Evolutionary conservation across 257 asterid genomes (phyloP), one percentile per base, ranked within the genome.

Genomic region (Linderniella brevidens): DNA sequence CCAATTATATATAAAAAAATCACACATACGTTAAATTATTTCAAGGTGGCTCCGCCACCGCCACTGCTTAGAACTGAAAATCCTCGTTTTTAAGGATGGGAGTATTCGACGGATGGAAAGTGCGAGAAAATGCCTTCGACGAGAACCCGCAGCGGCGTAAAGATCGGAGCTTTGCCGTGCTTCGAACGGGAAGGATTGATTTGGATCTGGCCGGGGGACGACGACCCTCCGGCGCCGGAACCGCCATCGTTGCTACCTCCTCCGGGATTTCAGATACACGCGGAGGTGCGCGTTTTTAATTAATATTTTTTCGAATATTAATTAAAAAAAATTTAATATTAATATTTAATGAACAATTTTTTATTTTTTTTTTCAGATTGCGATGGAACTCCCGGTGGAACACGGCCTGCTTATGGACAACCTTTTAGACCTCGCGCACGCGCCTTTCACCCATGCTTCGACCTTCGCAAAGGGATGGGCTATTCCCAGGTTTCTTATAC

Each of bases 81-180:
- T n/a, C n/a, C 32, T 25, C 32, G 32, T 2, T 44, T 1, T n/a
- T 48, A 52, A 88, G 98, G 97, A 29, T 87, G 97, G 97, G 93
- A 83, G 63, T 87, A 87, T 68, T 55, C 95, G 8, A 83, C 92
- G 25, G 82, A 80, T 44, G 97, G 97, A 43, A 78, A 80, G 54
- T 87, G 97, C 46, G 74, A 87, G 73, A 83, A 87, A 62, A 87
- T 87, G 97, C 97, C 97, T 18, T 87, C 97, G 15, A 87, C 97
- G 32, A 83, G 66, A 68, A 37, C 67, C 32, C 69, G 68, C 15
- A 74, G 80, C 4, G 32, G 6, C 19, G 83, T 78, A 43, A 87
- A 76, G 70, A 76, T 87, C 56, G 80, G 52, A 56, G 68, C 97
- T 20, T 55, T 87, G 59, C 97, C 95, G 12, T 87, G 97, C 74